Conservation (phyloP, 768 basidiomycete genomes). For the Agaricus bisporus region DNA sequence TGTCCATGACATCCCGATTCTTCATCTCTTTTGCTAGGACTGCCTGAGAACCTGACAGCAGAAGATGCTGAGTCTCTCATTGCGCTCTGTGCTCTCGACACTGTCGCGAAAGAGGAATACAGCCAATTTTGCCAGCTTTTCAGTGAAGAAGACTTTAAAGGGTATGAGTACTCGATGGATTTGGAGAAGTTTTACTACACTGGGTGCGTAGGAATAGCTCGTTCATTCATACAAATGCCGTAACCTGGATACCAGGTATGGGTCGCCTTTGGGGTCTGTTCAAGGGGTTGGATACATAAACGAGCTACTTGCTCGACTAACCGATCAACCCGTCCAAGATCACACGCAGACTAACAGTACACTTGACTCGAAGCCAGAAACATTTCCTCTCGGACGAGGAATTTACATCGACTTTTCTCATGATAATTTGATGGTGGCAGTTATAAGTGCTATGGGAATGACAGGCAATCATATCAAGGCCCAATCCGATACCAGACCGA, state of each 20-base stretch:
- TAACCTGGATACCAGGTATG: slow-evolving; percentile 38
- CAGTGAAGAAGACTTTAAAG: slow-evolving; percentile 50
- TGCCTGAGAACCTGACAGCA: slow-evolving; percentile 43
- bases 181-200: slow-evolving; percentile 75
- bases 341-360: slow-evolving; percentile 73
- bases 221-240: too few species aligned
- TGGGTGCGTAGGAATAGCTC: slow-evolving; percentile 38
- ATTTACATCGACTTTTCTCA: slow-evolving; percentile 81
- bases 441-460: slow-evolving; percentile 58
- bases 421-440: slow-evolving; percentile 79
- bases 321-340: slow-evolving; percentile 53
- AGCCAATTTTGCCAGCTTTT: slow-evolving; percentile 79
- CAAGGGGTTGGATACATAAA: slow-evolving; percentile 87
- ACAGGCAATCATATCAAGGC: slow-evolving; percentile 19
- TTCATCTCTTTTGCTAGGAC: background rate
- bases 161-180: slow-evolving; percentile 67
- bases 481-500: slow-evolving; percentile 13
- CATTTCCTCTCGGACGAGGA: slow-evolving; percentile 64
- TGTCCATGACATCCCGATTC: background rate
- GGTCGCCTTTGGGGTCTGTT: slow-evolving; percentile 61
- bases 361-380: slow-evolving; percentile 51
- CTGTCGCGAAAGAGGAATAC: slow-evolving; percentile 38
- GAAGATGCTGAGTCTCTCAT: slow-evolving; percentile 56
- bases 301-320: slow-evolving; percentile 79
- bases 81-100: slow-evolving; percentile 77